Percentiles rank a stretch among this genome's conserved stretches.
phyloP scores from a whole-genome alignment of 169 alveolate genomes.

The Theileria luwenshuni region DNA sequence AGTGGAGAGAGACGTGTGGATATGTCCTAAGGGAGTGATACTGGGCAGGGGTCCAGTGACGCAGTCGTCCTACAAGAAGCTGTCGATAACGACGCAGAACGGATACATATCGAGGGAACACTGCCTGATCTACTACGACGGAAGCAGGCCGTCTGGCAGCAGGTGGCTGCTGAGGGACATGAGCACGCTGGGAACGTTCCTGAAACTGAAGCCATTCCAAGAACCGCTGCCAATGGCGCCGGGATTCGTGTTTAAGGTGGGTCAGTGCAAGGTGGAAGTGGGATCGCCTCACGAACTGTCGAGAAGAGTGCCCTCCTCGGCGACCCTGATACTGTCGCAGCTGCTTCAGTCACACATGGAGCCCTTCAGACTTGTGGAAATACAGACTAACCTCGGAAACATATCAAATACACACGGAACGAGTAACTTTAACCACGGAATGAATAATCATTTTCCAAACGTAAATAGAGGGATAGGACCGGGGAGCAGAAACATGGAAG shows the following conservation, averaged over 20 bases:
- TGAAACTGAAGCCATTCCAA: conserved; percentile 82
- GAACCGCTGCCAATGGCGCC: conserved; percentile 81
- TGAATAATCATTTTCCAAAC: not conserved
- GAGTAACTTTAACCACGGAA: conserved; percentile 1
- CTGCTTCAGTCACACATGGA: conserved; percentile 57
- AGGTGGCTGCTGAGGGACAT: conserved; percentile 85
- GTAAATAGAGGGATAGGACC: not conserved
- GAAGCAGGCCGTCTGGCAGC: conserved; percentile 72
- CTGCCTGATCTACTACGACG: conserved; percentile 86
- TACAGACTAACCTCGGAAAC: conserved; percentile 7
- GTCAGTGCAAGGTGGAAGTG: conserved; percentile 87
- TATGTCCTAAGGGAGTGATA: conserved; percentile 80
- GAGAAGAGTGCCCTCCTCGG: conserved; percentile 64
- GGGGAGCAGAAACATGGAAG: conserved; percentile 14
- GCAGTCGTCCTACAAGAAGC: conserved; percentile 73
- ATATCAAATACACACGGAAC: not conserved
- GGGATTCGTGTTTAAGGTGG: conserved; percentile 84
- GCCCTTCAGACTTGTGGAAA: conserved; percentile 16
- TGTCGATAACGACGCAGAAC: conserved; percentile 80
- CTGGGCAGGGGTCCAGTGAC: conserved; percentile 86
- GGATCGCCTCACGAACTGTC: conserved; percentile 61
- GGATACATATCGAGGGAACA: conserved; percentile 90
- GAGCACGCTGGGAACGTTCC: conserved; percentile 87
- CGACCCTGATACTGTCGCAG: conserved; percentile 63
- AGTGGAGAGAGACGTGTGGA: conserved; percentile 71